Conservation (phyloP, 176 grass and related monocot genomes). For the Eragrostis nindensis region DNA sequence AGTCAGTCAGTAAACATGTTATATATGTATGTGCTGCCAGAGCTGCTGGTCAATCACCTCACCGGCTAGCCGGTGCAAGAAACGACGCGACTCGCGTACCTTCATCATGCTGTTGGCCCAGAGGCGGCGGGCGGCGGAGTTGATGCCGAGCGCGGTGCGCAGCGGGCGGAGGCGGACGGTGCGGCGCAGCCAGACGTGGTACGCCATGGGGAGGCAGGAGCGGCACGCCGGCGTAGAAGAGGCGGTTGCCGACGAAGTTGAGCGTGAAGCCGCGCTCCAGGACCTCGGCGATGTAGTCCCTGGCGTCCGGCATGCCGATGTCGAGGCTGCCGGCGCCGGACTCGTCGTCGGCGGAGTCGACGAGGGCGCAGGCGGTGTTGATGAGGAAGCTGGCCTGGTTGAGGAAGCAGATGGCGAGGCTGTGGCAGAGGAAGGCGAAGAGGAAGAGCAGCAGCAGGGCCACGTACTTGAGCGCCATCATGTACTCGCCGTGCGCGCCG, state of each 20-base stretch:
- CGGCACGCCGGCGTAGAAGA: conserved; percentile 82
- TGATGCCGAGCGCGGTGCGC: conserved; percentile 68
- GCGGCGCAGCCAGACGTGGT: conserved; percentile 88
- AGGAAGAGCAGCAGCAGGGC: conserved; percentile 77
- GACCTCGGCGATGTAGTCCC: conserved; percentile 52
- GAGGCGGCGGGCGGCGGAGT: conserved; percentile 62
- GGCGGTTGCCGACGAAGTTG: conserved; percentile 76
- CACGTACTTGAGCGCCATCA: conserved; percentile 95
- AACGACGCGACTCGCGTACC: conserved; percentile 33
- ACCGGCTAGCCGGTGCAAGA: neutral
- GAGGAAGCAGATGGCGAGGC: conserved; percentile 82
- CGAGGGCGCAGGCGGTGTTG: conserved; percentile 44
- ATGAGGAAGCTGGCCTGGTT: conserved; percentile 94
- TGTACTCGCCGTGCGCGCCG: conserved; percentile 95
- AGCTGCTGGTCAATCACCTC: too few relatives aligned
- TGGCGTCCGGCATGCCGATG: conserved; percentile 15
- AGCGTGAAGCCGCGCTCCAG: conserved; percentile 69
- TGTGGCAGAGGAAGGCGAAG: conserved; percentile 92
- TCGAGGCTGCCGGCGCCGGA: neutral
- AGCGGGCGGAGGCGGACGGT: conserved; percentile 56
- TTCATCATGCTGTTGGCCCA: conserved; percentile 79
- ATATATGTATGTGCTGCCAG: too few relatives aligned
- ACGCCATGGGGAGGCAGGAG: conserved; percentile 66
- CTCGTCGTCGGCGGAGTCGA: neutral
- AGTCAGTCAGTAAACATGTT: neutral